These are phyloP conservation scores for Camelina sativa DNA, from an alignment of 345 rosid species.

Conservation along the genomic window DNA sequence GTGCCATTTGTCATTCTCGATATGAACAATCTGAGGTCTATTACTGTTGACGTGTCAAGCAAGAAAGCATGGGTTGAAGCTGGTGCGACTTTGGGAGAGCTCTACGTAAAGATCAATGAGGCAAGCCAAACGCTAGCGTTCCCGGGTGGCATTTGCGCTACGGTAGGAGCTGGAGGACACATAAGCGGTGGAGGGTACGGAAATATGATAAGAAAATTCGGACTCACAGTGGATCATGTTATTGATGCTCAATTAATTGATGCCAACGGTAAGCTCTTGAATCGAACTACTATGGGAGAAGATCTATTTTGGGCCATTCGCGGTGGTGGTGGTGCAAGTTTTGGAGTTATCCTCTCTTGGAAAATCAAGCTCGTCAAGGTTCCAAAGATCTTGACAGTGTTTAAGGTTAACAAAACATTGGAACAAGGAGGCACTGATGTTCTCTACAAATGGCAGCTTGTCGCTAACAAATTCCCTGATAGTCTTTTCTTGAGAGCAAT, in stretches of 20 bases:
- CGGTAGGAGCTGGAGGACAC: conserved; percentile 61
- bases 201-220: conserved; percentile 52
- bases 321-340: conserved; percentile 59
- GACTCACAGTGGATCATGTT: conserved; percentile 50
- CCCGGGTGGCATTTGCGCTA: conserved; percentile 55
- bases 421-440: conserved; percentile 47
- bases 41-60: conserved; percentile 28
- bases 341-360: conserved; percentile 48
- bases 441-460: conserved; percentile 14
- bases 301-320: conserved; percentile 60
- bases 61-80: conserved; percentile 52
- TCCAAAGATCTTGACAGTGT: conserved; percentile 50
- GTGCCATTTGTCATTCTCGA: conserved; percentile 56
- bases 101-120: conserved; percentile 47
- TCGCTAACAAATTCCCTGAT: conserved; percentile 34
- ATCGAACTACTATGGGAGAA: conserved; percentile 54
- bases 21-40: conserved; percentile 48
- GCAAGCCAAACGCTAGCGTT: conserved; percentile 47
- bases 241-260: conserved; percentile 57
- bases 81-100: conserved; percentile 57
- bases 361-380: conserved; percentile 52
- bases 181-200: conserved; percentile 59
- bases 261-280: conserved; percentile 43
- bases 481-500: conserved; percentile 59
- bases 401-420: conserved; percentile 34